Base-by-base conservation (phyloP, 1,284 basidiomycete species). In the Ceratorhiza oryzae-sativae region DNA sequence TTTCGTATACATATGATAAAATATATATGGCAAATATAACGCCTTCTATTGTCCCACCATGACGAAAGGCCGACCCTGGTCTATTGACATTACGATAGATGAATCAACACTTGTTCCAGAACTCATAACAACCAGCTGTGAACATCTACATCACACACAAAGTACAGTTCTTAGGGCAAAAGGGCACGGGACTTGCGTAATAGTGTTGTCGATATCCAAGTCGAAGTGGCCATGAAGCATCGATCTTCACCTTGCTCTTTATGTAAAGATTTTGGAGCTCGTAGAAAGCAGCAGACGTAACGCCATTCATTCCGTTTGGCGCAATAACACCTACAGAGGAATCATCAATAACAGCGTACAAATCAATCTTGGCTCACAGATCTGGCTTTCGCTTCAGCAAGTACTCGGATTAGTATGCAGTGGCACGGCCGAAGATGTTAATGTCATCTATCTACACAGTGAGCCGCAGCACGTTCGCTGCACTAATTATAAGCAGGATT, bases 161-260 rank as follows among this genome's bases (percentile, higher is more conserved):
- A 20, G 51, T 42, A 39, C 20, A 34, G 30, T 15, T 46, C 25
- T 48, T 46, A 41, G 1, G 12, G 30, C 61, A 23, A 62, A 36
- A 18, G 9, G 25, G 39, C 74, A 13, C 41, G 67, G 15, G 12
- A 81, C 87, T 73, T 73, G 90, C 90, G 83, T 99, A 99, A 99
- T 86, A 1, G 96, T 98, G 81, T 98, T 97, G 51, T 98, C 95
- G 56, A 95, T 85, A 80, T 97, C 93, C 79, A 97, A 97, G 81
- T 97, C 92, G 81, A 94, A 96, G 80, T 97, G 93, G 10, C 97
- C 96, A 80, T 98, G 98, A 83, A 99, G 98, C 97, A 83, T 98
- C 93, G 80, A 99, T 98, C 84, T 99, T 99, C 55, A 90, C 90
- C 82, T 98, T 99, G 73, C 92, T 86, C 2, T 90, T 89, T 0